Percentiles rank a stretch among this genome's conserved stretches.
Evolutionary conservation across 2,329 filamentous ascomycete genomes (phyloP).

Genomic region (Pestalotiopsis sp.): DNA sequence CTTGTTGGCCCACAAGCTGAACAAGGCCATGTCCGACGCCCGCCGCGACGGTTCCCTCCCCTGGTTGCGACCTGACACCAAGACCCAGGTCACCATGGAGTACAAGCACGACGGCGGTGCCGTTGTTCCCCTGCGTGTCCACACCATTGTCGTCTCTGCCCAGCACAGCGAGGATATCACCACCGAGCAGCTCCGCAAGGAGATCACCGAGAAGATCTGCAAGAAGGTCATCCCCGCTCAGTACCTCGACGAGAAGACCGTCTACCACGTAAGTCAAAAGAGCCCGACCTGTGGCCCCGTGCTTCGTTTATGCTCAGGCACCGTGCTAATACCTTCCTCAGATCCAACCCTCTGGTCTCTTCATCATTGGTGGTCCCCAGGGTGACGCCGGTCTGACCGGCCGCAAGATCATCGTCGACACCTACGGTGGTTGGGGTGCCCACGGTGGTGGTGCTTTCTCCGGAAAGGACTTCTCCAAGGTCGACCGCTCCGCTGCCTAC

Average conservation of each 20-base stretch:
- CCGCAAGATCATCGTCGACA: constrained; percentile 99
- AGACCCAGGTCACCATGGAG: constrained; percentile 99
- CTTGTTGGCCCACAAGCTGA: constrained; percentile 94
- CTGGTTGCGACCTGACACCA: constrained; percentile 98
- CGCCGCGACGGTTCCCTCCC: constrained; percentile 85
- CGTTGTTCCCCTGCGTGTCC: constrained; percentile 87
- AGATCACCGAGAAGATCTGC: constrained; percentile 97
- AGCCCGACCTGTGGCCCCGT: neutral
- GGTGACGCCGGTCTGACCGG: constrained; percentile 98
- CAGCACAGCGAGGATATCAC: constrained; percentile 89
- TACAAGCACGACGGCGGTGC: constrained; percentile 96
- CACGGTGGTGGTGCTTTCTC: constrained; percentile 99
- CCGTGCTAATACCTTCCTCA: constrained; percentile 27
- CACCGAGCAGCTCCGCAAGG: constrained; percentile 89
- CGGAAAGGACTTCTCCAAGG: constrained; percentile 99
- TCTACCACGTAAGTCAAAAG: constrained; percentile 78
- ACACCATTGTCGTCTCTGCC: constrained; percentile 95
- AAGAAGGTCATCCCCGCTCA: constrained; percentile 90
- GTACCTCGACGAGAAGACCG: constrained; percentile 88
- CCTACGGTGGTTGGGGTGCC: constrained; percentile 99
- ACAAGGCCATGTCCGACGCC: constrained; percentile 89
- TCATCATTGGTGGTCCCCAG: constrained; percentile 99
- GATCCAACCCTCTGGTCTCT: constrained; percentile 96
- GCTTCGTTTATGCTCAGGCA: neutral
- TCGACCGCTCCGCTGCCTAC: constrained; percentile 97